These are phyloP conservation scores for Colletotrichum sp. DNA, from an alignment of 2,329 filamentous ascomycete genomes.

Conservation along the genomic window DNA sequence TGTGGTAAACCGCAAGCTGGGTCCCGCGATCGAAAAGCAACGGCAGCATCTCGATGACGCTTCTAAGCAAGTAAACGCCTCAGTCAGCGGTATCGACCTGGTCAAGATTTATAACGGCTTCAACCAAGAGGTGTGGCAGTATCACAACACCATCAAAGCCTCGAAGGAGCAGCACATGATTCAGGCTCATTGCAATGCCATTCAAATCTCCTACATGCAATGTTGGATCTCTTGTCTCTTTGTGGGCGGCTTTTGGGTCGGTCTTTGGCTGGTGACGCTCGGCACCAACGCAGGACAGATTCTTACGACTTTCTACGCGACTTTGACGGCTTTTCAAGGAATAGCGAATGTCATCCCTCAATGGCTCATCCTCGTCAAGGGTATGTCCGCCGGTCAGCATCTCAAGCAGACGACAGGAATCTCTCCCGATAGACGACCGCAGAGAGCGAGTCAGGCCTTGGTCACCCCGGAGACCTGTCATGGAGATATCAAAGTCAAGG, in stretches of 20 bases:
- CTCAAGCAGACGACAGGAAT: conserved; percentile 39
- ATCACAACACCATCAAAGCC: conserved; percentile 58
- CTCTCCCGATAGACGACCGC: conserved; percentile 28
- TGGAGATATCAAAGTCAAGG: conserved; percentile 72
- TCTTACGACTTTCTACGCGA: conserved; percentile 85
- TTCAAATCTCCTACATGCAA: conserved; percentile 76
- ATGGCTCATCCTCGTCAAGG: conserved; percentile 79
- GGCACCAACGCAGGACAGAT: conserved; percentile 70
- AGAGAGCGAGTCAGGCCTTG: conserved; percentile 21
- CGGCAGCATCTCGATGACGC: conserved; percentile 71
- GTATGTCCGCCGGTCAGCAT: conserved; percentile 73
- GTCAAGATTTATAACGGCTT: conserved; percentile 88
- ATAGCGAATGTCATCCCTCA: conserved; percentile 78
- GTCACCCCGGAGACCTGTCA: conserved; percentile 45
- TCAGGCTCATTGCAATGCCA: conserved; percentile 71
- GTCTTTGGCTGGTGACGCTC: conserved; percentile 69
- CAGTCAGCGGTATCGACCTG: conserved; percentile 67
- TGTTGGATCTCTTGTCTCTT: conserved; percentile 82
- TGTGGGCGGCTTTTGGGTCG: conserved; percentile 90
- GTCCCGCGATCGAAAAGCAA: conserved; percentile 72
- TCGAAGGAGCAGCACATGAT: conserved; percentile 69
- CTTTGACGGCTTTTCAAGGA: conserved; percentile 76
- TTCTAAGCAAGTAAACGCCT: conserved; percentile 73
- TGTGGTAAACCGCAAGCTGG: conserved; percentile 65
- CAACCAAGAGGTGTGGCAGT: conserved; percentile 71